Evolutionary conservation across 2,329 filamentous ascomycete genomes (phyloP).

Genomic region (Thyridium curvatum): DNA sequence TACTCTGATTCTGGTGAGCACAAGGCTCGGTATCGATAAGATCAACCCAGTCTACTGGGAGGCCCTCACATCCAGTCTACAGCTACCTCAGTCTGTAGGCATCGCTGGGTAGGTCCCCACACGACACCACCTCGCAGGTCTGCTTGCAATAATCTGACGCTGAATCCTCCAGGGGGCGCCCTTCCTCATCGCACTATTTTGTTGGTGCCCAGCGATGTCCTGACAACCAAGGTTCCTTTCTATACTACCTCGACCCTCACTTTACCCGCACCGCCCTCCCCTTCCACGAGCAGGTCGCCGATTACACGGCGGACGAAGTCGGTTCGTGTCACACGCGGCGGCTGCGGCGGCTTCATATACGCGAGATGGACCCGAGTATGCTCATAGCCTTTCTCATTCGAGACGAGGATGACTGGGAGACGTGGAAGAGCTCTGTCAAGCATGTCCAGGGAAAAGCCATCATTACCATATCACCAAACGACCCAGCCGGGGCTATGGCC

Average conservation of each 20-base stretch:
- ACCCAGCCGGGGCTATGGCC: slow-evolving; percentile 49
- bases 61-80: slow-evolving; percentile 76
- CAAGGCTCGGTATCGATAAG: slow-evolving; percentile 85
- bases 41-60: slow-evolving; percentile 94
- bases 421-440: slow-evolving; percentile 72
- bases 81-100: slow-evolving; percentile 88
- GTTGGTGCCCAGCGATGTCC: slow-evolving; percentile 38
- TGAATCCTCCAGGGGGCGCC: slow-evolving; percentile 63
- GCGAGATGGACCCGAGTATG: slow-evolving; percentile 98
- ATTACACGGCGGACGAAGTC: slow-evolving; percentile 67
- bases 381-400: slow-evolving; percentile 86
- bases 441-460: slow-evolving; percentile 77
- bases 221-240: slow-evolving; percentile 52
- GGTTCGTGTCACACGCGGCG: slow-evolving; percentile 83
- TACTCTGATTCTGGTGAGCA: slow-evolving; percentile 83
- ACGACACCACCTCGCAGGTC: too few species aligned
- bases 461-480: slow-evolving; percentile 72
- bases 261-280: slow-evolving; percentile 71
- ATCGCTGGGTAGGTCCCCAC: slow-evolving; percentile 76
- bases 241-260: slow-evolving; percentile 96
- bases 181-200: slow-evolving; percentile 73
- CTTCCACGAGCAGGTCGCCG: slow-evolving; percentile 46
- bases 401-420: slow-evolving; percentile 74
- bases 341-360: slow-evolving; percentile 73
- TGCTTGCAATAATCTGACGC: slow-evolving; percentile 1